A percentile compares a stretch with the other conserved stretches of the same genome.
phyloP scores from a whole-genome alignment of 345 rosid genomes.

The Pistacia integerrima region DNA sequence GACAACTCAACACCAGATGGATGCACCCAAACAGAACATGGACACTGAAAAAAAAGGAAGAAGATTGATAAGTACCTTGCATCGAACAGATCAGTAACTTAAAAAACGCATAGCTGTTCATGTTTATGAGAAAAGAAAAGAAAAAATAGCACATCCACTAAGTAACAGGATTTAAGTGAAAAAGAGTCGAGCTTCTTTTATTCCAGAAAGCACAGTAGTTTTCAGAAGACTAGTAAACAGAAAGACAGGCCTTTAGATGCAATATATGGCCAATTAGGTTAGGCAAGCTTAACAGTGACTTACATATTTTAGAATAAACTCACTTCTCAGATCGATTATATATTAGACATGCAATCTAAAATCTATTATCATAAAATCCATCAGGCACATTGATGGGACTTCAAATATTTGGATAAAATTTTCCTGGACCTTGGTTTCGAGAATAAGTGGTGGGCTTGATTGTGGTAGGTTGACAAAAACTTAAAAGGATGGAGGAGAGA shows the following conservation, averaged over 20 bases:
- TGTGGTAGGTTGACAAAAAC: not conserved
- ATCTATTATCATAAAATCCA: not conserved
- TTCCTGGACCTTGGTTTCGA: not conserved
- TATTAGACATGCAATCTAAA: not conserved
- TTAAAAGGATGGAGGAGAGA: not conserved
- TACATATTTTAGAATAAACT: not conserved
- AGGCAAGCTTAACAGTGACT: not conserved
- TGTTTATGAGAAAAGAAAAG: too few species aligned
- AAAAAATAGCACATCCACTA: not conserved
- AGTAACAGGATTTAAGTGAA: too few species aligned
- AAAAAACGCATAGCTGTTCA: constrained; percentile 5
- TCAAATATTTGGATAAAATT: not conserved
- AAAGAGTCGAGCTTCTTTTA: not conserved
- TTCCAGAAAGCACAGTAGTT: not conserved
- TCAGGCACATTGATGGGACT: not conserved
- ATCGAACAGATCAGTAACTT: constrained; percentile 4
- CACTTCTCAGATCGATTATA: not conserved
- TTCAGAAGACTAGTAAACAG: not conserved
- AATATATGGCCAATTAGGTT: not conserved
- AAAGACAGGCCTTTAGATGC: not conserved
- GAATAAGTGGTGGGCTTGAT: not conserved
- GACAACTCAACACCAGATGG: constrained; percentile 75
- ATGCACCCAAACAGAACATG: constrained; percentile 55
- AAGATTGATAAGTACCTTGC: not conserved
- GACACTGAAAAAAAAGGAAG: constrained; percentile 48